phyloP scores from a whole-genome alignment of 2,329 filamentous ascomycete species.

The Cordyceps fumosorosea region DNA sequence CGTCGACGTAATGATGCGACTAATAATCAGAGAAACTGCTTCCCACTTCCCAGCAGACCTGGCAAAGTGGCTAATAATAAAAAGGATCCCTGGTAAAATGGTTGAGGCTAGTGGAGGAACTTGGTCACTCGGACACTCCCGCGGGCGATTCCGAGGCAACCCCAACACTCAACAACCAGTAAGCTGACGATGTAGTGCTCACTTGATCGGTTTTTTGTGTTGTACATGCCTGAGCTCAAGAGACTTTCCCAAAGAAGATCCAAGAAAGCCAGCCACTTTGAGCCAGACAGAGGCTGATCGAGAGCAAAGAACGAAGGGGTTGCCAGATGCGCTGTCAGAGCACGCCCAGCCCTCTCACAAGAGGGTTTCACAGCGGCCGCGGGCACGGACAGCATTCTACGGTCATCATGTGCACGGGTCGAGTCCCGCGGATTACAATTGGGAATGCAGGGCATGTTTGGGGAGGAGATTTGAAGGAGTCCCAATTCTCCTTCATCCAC shows the following conservation, averaged over 20 bases:
- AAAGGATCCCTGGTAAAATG: background rate
- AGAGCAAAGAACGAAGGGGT: background rate
- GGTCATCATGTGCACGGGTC: background rate
- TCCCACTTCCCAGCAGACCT: background rate
- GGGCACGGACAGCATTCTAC: background rate
- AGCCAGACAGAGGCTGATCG: background rate
- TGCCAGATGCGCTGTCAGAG: background rate
- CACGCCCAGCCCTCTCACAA: background rate
- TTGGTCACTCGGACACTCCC: constrained; percentile 3
- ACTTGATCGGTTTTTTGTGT: constrained; percentile 1
- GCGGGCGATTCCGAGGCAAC: constrained; percentile 4
- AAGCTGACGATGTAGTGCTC: constrained; percentile 10
- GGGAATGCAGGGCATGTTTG: background rate
- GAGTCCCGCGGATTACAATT: background rate
- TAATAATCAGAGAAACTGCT: background rate
- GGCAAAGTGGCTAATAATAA: background rate
- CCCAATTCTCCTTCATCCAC: background rate
- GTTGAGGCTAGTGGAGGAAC: constrained; percentile 9
- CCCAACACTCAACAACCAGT: constrained; percentile 16
- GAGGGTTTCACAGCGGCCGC: constrained; percentile 3
- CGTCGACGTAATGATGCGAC: constrained; percentile 8
- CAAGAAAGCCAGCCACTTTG: background rate
- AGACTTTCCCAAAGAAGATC: background rate
- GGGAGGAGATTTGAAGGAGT: background rate
- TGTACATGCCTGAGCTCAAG: background rate